Evolutionary conservation across 805 yeast species (phyloP), one percentile per base, ranked within the genome.

Genomic region (Vanderwaltozyma verrucispora): DNA sequence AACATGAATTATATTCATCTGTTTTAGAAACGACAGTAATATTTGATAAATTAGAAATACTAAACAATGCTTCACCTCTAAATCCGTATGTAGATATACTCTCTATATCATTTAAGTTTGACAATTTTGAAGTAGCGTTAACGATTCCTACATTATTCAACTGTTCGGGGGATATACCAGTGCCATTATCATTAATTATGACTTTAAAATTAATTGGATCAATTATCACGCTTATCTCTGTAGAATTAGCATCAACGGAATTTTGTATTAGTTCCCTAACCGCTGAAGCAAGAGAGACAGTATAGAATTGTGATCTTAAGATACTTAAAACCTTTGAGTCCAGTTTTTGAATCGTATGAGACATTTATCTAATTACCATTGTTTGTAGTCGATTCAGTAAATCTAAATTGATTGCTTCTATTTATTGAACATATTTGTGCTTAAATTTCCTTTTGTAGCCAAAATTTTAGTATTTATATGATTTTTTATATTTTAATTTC

Each of bases 31-130:
- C 52, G 1, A 84, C 54, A 0, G 65, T 49, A n/a, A 75, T 41
- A 12, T 65, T 53, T 0, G 78, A 62, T 6, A 74, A 49, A 0
- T 67, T 63, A n/a, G 72, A 55, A 3, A 85, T 59, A 1, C 79
- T 67, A 36, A 67, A 62, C 14, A 85, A 46, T 0, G 92, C 81
- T 46, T 78, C 82, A 1, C 95, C 95, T 34, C 83, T 66, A 50
- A 77, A 82, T 1, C 94, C 94, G 45, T 67, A 72, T 0, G 80
- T 72, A 1, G 37, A 36, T 3, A 69, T 53, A 0, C 34, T 14
- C 12, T 47, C 50, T 25, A 80, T 48, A 16, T 68, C 73, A 1
- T 56, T 57, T 23, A 68, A 47, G 1, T 41, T 34, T 1, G 34
- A 24, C 2, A 73, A 31, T 47, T 80, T 83, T 0, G 88, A 77